Evolutionary conservation across 305 asterid species (phyloP).

Genomic region (Coffea humblotiana): DNA sequence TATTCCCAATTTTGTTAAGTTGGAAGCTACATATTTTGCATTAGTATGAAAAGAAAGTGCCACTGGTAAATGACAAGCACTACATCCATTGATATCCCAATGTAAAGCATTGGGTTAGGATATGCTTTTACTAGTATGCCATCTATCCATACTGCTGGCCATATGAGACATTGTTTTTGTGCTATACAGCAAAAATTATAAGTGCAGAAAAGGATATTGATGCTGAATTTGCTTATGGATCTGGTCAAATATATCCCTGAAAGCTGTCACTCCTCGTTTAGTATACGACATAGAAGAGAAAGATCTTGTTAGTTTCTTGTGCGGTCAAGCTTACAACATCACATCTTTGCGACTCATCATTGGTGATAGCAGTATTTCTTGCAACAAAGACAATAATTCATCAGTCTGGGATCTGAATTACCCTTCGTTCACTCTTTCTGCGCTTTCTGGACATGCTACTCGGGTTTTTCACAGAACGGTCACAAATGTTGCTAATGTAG

Average conservation of each 20-base stretch:
- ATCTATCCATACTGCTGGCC: too few species aligned
- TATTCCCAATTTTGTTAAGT: too few species aligned
- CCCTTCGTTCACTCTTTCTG: slow-evolving; percentile 49
- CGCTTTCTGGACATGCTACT: slow-evolving; percentile 12
- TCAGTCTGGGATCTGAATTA: slow-evolving; percentile 58
- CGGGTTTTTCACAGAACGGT: slow-evolving; percentile 45
- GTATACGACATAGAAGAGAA: slow-evolving; percentile 48
- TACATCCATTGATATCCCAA: too few species aligned
- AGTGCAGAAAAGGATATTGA: slow-evolving; percentile 33
- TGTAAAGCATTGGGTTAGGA: too few species aligned
- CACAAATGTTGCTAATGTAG: slow-evolving; percentile 55
- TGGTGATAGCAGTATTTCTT: slow-evolving; percentile 48
- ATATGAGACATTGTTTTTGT: neutral
- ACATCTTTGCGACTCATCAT: slow-evolving; percentile 42
- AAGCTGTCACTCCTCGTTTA: slow-evolving; percentile 53
- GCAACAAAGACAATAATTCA: slow-evolving; percentile 30
- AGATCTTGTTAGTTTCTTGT: slow-evolving; percentile 51
- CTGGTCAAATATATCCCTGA: slow-evolving; percentile 61
- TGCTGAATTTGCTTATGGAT: slow-evolving; percentile 63
- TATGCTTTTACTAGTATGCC: too few species aligned
- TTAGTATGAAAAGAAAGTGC: too few species aligned
- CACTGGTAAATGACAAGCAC: too few species aligned
- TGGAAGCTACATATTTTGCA: too few species aligned
- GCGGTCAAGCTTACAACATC: slow-evolving; percentile 62
- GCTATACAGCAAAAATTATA: slow-evolving; percentile 38